phyloP scores from a whole-genome alignment of 2,329 filamentous ascomycete genomes.

The Aspergillus alliaceus region DNA sequence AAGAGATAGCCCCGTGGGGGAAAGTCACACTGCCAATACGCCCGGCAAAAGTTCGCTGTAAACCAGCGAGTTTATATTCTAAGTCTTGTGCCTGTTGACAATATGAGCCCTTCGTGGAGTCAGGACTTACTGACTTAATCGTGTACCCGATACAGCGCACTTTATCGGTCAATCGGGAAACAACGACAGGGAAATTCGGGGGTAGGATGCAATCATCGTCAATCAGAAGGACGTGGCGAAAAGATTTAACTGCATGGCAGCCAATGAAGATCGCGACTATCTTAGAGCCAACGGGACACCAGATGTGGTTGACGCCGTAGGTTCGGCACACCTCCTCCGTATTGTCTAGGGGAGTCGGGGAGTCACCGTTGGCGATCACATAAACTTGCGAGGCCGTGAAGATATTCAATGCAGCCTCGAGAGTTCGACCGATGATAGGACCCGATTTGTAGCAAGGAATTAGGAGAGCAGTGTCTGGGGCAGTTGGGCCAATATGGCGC shows the following conservation, averaged over 20 bases:
- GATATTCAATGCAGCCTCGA: constrained; percentile 48
- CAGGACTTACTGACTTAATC: constrained; percentile 46
- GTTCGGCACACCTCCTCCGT: constrained; percentile 47
- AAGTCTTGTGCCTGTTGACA: constrained; percentile 52
- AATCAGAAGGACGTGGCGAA: constrained; percentile 50
- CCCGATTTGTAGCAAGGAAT: constrained; percentile 53
- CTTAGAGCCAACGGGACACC: constrained; percentile 51
- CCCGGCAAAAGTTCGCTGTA: constrained; percentile 47
- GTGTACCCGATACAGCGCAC: constrained; percentile 52
- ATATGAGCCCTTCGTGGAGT: constrained; percentile 35
- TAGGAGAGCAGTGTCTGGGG: constrained; percentile 41
- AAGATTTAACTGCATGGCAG: constrained; percentile 46
- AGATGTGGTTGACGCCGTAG: constrained; percentile 51
- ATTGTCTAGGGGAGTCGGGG: constrained; percentile 47
- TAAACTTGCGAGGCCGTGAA: constrained; percentile 50
- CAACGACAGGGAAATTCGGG: constrained; percentile 49
- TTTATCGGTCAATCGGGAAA: constrained; percentile 41
- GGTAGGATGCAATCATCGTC: constrained; percentile 53
- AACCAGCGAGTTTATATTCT: constrained; percentile 54
- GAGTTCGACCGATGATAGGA: constrained; percentile 41
- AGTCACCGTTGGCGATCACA: constrained; percentile 52
- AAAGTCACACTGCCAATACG: constrained; percentile 50
- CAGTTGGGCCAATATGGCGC: constrained; percentile 21
- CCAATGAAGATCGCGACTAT: constrained; percentile 53
- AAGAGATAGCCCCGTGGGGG: constrained; percentile 52